phyloP scores from a whole-genome alignment of 2,329 filamentous ascomycete species.

The Beauveria australis region DNA sequence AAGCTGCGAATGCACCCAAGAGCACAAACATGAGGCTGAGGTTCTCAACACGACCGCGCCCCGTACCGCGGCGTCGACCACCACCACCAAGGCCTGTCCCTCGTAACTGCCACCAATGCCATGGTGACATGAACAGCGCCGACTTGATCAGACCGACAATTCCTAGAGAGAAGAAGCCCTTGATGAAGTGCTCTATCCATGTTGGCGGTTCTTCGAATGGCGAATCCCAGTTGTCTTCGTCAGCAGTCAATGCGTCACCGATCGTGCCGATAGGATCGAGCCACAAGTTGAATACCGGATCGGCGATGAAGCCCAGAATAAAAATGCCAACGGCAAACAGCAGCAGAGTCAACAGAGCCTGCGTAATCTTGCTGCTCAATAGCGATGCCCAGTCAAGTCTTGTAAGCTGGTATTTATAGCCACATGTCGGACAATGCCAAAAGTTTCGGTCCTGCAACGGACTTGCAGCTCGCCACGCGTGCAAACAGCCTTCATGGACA shows the following conservation, averaged over 20 bases:
- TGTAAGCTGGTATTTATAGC: constrained; percentile 71
- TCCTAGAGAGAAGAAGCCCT: constrained; percentile 84
- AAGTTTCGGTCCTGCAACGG: constrained; percentile 60
- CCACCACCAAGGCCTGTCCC: constrained; percentile 35
- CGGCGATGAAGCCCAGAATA: constrained; percentile 79
- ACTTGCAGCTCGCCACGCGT: constrained; percentile 71
- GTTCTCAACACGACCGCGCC: constrained; percentile 68
- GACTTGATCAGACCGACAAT: constrained; percentile 79
- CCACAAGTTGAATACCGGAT: constrained; percentile 86
- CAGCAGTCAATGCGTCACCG: constrained; percentile 37
- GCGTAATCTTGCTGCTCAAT: constrained; percentile 57
- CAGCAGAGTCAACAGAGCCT: constrained; percentile 60
- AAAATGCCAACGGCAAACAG: constrained; percentile 71
- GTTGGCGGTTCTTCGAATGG: constrained; percentile 44
- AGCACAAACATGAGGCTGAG: constrained; percentile 73
- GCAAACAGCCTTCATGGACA: constrained; percentile 85
- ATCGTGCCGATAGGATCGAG: constrained; percentile 65
- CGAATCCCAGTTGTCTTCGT: constrained; percentile 27
- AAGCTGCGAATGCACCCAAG: constrained; percentile 71
- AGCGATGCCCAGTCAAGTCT: constrained; percentile 68
- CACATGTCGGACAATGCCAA: constrained; percentile 82
- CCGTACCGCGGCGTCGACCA: constrained; percentile 50
- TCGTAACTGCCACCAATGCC: constrained; percentile 69
- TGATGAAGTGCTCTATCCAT: constrained; percentile 79
- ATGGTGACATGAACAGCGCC: constrained; percentile 64